Percentiles rank a stretch among this genome's conserved stretches.
phyloP scores from a whole-genome alignment of 192 early-diverging fungal species.

The Geranomyces variabilis region DNA sequence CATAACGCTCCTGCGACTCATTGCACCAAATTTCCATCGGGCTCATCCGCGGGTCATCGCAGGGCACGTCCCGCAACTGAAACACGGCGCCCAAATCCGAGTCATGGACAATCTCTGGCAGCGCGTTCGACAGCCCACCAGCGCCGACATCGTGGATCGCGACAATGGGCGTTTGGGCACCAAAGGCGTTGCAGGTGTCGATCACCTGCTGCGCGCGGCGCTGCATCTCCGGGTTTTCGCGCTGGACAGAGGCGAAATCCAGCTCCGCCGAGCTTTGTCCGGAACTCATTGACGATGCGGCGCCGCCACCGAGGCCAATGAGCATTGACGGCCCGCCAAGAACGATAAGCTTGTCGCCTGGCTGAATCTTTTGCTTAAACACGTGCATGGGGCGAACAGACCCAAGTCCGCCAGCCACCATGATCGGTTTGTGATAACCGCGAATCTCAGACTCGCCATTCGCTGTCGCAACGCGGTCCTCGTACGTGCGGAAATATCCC shows the following conservation, averaged over 20 bases:
- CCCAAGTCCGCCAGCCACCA: slow-evolving; percentile 98
- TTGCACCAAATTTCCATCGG: slow-evolving; percentile 99
- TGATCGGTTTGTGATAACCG: slow-evolving; percentile 99
- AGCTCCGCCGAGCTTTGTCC: slow-evolving; percentile 86
- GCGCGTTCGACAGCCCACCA: slow-evolving; percentile 96
- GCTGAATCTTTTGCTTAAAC: slow-evolving; percentile 81
- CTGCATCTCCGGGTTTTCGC: slow-evolving; percentile 99
- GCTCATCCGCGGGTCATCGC: slow-evolving; percentile 89
- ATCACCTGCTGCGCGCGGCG: slow-evolving; percentile 96
- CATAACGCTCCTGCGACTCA: slow-evolving; percentile 98
- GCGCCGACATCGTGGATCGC: slow-evolving; percentile 99
- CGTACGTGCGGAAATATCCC: slow-evolving; percentile 97
- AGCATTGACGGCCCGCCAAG: slow-evolving; percentile 97
- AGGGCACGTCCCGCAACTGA: slow-evolving; percentile 88
- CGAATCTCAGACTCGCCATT: slow-evolving; percentile 74
- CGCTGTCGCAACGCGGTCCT: slow-evolving; percentile 43
- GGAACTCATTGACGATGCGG: slow-evolving; percentile 92
- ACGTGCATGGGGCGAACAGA: slow-evolving; percentile 88
- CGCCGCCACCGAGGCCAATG: slow-evolving; percentile 98
- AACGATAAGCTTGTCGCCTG: slow-evolving; percentile 80
- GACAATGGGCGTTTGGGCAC: slow-evolving; percentile 80
- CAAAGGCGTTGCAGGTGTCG: slow-evolving; percentile 86
- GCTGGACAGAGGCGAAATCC: slow-evolving; percentile 98
- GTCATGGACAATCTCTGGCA: slow-evolving; percentile 98
- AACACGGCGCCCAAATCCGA: slow-evolving; percentile 86